A percentile compares a stretch with the other conserved stretches of the same genome.
Evolutionary conservation across 163 green algal species (phyloP).

Genomic region (Coccomyxa subellipsoidea): DNA sequence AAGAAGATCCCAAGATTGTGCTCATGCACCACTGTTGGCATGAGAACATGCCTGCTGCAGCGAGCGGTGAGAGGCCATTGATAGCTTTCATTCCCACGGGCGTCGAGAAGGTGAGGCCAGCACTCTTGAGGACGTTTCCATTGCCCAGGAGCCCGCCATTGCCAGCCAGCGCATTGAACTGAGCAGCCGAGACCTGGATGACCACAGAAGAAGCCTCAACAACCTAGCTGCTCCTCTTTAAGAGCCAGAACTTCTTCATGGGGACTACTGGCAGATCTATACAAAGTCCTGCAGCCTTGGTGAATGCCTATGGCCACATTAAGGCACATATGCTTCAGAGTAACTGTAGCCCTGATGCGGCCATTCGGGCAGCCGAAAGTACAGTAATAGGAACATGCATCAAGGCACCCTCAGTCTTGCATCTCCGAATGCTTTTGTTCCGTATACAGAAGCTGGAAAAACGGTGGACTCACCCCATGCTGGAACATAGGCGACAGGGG

Average conservation of each 20-base stretch:
- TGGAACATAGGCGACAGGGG: background rate
- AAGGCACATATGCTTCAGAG: no score
- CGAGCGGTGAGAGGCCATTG: background rate
- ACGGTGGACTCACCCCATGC: background rate
- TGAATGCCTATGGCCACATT: no score
- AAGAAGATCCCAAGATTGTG: no score
- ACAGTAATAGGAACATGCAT: background rate
- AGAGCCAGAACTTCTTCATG: no score
- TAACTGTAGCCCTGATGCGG: background rate
- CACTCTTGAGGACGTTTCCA: background rate
- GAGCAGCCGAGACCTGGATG: background rate
- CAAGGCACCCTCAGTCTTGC: background rate
- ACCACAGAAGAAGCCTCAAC: background rate
- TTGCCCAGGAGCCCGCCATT: background rate
- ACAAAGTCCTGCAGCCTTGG: no score
- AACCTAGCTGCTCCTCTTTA: no score
- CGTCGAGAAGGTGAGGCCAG: background rate
- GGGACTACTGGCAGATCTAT: no score
- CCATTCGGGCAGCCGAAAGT: background rate
- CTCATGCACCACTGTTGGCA: no score
- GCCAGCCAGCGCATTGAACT: background rate
- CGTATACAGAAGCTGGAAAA: background rate
- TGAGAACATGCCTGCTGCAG: background rate
- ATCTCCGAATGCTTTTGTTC: background rate
- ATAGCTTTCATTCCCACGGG: background rate